Evolutionary conservation across 495 filamentous ascomycete genomes (phyloP).

Genomic region (Aspergillus affinis): DNA sequence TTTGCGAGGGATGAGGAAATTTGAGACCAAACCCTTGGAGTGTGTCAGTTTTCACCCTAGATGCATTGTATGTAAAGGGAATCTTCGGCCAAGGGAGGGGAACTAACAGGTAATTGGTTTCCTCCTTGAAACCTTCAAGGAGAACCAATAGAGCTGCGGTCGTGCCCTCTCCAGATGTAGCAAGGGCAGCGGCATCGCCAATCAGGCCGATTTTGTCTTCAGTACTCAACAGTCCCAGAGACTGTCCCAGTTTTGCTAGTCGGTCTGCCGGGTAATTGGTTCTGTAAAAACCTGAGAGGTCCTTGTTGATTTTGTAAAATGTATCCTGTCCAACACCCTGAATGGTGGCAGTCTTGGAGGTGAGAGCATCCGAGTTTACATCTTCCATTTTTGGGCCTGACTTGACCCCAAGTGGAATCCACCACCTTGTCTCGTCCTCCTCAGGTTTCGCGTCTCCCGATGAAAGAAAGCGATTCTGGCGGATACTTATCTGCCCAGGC

Average conservation of each 20-base stretch:
- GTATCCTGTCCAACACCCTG: constrained; percentile 64
- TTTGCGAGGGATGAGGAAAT: constrained; percentile 68
- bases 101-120: constrained; percentile 72
- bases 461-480: constrained; percentile 83
- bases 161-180: constrained; percentile 78
- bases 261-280: constrained; percentile 84
- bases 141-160: constrained; percentile 79
- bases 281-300: constrained; percentile 87
- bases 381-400: constrained; percentile 42
- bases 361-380: constrained; percentile 57
- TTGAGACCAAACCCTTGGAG: constrained; percentile 73
- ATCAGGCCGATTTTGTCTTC: constrained; percentile 91
- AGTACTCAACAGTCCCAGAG: constrained; percentile 67
- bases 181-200: constrained; percentile 88
- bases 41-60: constrained; percentile 19
- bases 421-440: constrained; percentile 93
- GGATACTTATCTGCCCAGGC: constrained; percentile 73
- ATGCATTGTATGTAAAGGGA: background rate
- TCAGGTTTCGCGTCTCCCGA: constrained; percentile 88
- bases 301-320: constrained; percentile 90
- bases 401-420: constrained; percentile 84
- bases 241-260: constrained; percentile 73
- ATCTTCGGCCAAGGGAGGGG: background rate
- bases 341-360: constrained; percentile 70
- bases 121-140: constrained; percentile 75